Evolutionary conservation across 2,329 filamentous ascomycete species (phyloP), one percentile per base, ranked within the genome.

Genomic region (Trichoderma harzianum): DNA sequence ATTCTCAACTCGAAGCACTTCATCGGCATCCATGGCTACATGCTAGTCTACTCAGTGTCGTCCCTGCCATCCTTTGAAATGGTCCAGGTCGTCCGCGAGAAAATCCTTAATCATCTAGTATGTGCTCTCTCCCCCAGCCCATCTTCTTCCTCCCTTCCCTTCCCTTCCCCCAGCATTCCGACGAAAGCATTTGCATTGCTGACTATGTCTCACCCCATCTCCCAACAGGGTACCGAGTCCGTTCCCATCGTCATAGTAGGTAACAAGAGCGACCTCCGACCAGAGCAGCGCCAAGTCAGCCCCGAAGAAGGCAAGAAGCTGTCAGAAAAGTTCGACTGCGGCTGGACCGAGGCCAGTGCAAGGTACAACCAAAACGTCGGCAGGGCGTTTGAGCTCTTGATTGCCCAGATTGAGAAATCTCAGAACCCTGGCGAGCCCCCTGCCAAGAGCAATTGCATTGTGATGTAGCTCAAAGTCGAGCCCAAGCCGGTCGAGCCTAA

Each of bases 1-100:
- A 98, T 98, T 75, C 87, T 99, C 74, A 98, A 98, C 83, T 97
- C 93, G 74, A 98, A 98, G 85, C 95, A 98, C 81, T 98, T 98
- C 79, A 98, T 99, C 81, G 96, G 96, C 74, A 98, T 98, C 76
- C 96, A 99, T 85, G 96, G 96, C 71, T 99, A 98, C 83, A 94
- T 99, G 89, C 92, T 99, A 73, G 95, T 98, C 63, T 99, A 99
- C 84, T 97, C 95, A n/a, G 95, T 99, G 64, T 93, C 93, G 26
- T 97, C 93, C 62, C 91, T 93, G 78, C 93, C 96, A 77, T 97
- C 94, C 11, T 98, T 98, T 79, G 96, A 99, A 81, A 99, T 98
- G 95, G 92, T 97, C 65, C 90, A 93, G 78, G 94, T 98, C 73
- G 97, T 99, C 76, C 88, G 95, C 30, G 95, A 98, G 81, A 99